Evolutionary conservation across 202 grass and related monocot species (phyloP).

Genomic region (Carex arenaria): DNA sequence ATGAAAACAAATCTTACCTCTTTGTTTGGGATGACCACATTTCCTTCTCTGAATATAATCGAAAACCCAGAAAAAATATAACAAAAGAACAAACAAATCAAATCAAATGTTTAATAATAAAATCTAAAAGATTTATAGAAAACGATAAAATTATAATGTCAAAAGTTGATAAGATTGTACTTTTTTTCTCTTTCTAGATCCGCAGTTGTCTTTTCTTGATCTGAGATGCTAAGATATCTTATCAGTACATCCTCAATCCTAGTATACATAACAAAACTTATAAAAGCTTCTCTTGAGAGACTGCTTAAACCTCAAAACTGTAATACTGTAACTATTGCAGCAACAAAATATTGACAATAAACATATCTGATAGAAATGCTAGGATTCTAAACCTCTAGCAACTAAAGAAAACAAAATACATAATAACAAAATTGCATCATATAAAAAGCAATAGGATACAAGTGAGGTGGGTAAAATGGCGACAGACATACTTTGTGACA

Average conservation of each 20-base stretch:
- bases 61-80: not conserved
- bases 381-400: not conserved
- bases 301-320: not conserved
- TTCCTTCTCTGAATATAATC: not conserved
- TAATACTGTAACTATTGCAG: not conserved
- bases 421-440: not conserved
- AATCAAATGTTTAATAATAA: not conserved
- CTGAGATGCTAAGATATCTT: not conserved
- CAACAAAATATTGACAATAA: not conserved
- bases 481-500: no score
- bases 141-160: not conserved
- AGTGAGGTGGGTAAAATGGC: no score
- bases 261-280: not conserved
- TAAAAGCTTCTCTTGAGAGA: not conserved
- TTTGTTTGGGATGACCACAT: not conserved
- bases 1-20: not conserved
- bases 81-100: not conserved
- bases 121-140: not conserved
- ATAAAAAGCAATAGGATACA: not conserved
- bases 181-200: not conserved
- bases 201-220: slow-evolving; percentile 6
- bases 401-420: not conserved
- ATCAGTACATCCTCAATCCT: slow-evolving; percentile 19
- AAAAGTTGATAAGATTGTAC: not conserved
- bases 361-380: not conserved